phyloP scores from a whole-genome alignment of 129 eudicot genomes.

The Dittrichia graveolens region DNA sequence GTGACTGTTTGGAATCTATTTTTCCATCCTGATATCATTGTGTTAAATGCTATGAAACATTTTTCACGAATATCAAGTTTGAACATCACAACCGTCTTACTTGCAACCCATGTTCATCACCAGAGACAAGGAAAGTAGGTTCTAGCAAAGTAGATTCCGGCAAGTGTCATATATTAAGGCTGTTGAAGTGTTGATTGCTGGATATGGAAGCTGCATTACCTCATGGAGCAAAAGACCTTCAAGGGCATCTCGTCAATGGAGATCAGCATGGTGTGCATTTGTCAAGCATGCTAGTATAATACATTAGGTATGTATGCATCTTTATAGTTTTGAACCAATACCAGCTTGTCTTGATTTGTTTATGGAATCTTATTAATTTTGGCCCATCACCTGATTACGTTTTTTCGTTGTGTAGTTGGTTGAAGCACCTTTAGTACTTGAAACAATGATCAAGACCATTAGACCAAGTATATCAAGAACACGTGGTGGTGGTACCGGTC shows the following conservation, averaged over 20 bases:
- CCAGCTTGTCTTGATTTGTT: neutral
- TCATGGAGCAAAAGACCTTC: constrained; percentile 30
- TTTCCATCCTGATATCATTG: constrained; percentile 52
- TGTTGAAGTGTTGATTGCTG: constrained; percentile 50
- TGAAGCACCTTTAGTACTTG: constrained; percentile 62
- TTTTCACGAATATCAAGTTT: constrained; percentile 41
- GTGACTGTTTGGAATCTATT: constrained; percentile 52
- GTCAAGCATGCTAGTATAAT: constrained; percentile 31
- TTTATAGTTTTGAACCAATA: neutral
- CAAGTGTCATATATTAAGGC: constrained; percentile 28
- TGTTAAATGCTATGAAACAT: constrained; percentile 48
- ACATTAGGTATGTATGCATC: neutral
- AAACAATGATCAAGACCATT: constrained; percentile 70
- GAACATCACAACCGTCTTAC: constrained; percentile 10
- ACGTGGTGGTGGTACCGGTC: constrained; percentile 97
- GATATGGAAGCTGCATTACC: constrained; percentile 79
- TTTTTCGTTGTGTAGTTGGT: constrained; percentile 50
- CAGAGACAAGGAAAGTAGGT: no score
- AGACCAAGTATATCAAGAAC: constrained; percentile 58
- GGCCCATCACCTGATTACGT: neutral
- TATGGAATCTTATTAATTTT: neutral
- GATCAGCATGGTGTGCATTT: constrained; percentile 30
- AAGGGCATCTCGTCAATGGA: constrained; percentile 24
- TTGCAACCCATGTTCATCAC: neutral
- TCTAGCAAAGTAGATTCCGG: no score